A percentile compares a stretch with the other conserved stretches of the same genome.
These are phyloP conservation scores for Aspergillus brasiliensis DNA, from an alignment of 2,329 filamentous ascomycete genomes.

Conservation along the genomic window DNA sequence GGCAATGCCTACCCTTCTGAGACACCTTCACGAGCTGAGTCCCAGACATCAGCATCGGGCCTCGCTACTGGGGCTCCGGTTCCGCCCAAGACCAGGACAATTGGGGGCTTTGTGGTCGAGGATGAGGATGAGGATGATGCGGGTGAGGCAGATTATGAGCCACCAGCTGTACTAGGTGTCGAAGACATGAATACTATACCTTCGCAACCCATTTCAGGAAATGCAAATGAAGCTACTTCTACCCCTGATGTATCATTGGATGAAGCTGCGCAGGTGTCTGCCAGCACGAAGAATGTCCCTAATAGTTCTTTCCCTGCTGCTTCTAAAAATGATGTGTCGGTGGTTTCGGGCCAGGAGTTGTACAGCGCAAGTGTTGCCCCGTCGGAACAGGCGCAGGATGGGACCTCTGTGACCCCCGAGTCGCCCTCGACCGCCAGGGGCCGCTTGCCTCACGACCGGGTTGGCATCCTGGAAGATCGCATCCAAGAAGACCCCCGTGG, in stretches of 20 bases:
- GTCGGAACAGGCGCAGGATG: slow-evolving; percentile 35
- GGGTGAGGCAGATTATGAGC: slow-evolving; percentile 56
- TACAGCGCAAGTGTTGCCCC: slow-evolving; percentile 39
- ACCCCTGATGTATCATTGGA: slow-evolving; percentile 63
- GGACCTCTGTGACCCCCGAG: slow-evolving; percentile 44
- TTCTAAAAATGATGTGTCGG: slow-evolving; percentile 45
- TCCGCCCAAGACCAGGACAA: slow-evolving; percentile 53
- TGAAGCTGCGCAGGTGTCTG: slow-evolving; percentile 56
- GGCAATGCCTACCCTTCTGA: slow-evolving; percentile 34
- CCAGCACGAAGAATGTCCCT: slow-evolving; percentile 51
- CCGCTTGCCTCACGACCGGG: slow-evolving; percentile 69
- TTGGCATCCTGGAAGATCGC: slow-evolving; percentile 83
- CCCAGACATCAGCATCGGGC: slow-evolving; percentile 36
- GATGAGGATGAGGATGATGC: slow-evolving; percentile 61
- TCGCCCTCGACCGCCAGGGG: slow-evolving; percentile 50
- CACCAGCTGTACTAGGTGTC: slow-evolving; percentile 52
- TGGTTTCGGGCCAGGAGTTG: slow-evolving; percentile 39
- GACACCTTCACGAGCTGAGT: slow-evolving; percentile 37
- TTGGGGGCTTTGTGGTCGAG: slow-evolving; percentile 65
- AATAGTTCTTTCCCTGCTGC: slow-evolving; percentile 54
- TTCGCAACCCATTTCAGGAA: slow-evolving; percentile 58
- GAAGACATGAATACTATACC: slow-evolving; percentile 52
- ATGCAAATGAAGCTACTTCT: slow-evolving; percentile 58
- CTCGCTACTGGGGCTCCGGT: slow-evolving; percentile 34
- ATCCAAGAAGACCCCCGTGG: slow-evolving; percentile 91